A percentile compares a stretch with the other conserved stretches of the same genome.
Conservation (phyloP, 2,329 filamentous ascomycete genomes). For the Alternaria panax region DNA sequence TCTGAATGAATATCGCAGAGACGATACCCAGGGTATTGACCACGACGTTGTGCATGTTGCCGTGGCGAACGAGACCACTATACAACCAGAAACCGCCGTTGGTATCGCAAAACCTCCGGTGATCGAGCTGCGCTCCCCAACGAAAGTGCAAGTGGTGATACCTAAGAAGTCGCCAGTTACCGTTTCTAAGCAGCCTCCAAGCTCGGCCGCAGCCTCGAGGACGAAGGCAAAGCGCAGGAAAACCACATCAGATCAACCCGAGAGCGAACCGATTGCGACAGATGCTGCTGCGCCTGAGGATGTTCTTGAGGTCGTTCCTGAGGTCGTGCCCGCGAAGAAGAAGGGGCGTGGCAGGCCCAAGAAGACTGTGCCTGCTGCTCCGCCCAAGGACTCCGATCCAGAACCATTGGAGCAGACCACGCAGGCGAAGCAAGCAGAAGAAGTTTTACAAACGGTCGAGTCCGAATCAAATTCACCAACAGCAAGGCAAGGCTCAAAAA, state of each 20-base stretch:
- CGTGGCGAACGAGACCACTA: neutral
- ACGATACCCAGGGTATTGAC: neutral
- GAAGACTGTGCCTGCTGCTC: slow-evolving; percentile 23
- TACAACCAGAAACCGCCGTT: neutral
- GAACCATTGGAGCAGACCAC: slow-evolving; percentile 9
- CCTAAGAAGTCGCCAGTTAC: slow-evolving; percentile 19
- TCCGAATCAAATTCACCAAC: neutral
- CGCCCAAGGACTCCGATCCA: slow-evolving; percentile 5
- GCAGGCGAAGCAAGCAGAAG: neutral
- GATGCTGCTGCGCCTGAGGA: neutral
- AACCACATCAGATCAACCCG: slow-evolving; percentile 24
- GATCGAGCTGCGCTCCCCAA: slow-evolving; percentile 5
- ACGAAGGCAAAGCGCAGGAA: slow-evolving; percentile 36
- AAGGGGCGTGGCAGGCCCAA: slow-evolving; percentile 44
- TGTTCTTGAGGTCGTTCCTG: too few species aligned
- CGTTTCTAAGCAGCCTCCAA: slow-evolving; percentile 4
- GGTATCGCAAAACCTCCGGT: neutral
- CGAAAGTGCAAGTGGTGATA: slow-evolving; percentile 36
- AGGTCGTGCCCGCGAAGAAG: slow-evolving; percentile 31
- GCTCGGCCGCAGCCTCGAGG: neutral
- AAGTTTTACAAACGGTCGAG: slow-evolving; percentile 10
- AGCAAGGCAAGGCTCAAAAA: neutral
- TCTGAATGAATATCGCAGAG: slow-evolving; percentile 11
- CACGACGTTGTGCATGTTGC: neutral
- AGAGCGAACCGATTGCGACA: slow-evolving; percentile 3